phyloP scores from a whole-genome alignment of 164 flowering plant genomes.

The Piper longum region DNA sequence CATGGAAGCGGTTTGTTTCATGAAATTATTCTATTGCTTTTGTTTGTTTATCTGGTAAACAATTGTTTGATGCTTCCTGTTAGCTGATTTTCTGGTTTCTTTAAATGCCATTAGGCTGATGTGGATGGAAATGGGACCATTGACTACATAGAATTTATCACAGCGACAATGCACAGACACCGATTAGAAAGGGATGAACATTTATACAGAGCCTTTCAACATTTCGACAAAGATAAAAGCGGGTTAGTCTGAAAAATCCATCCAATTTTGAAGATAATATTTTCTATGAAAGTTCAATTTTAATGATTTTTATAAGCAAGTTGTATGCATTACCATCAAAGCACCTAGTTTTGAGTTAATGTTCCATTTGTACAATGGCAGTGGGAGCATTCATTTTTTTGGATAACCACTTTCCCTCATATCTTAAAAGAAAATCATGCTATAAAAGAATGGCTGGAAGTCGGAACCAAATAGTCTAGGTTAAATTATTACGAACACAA shows the following conservation, averaged over 20 bases:
- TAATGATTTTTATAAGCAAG: not conserved
- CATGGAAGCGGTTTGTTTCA: conserved; percentile 76
- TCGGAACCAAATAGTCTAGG: no score
- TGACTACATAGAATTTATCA: conserved; percentile 82
- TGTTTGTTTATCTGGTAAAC: not conserved
- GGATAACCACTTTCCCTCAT: no score
- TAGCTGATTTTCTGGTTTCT: not conserved
- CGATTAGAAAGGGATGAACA: conserved; percentile 77
- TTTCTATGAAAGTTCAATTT: not conserved
- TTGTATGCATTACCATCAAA: not conserved
- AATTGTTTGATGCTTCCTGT: not conserved
- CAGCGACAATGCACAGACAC: conserved; percentile 91
- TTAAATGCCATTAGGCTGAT: conserved; percentile 52
- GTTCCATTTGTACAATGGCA: no score
- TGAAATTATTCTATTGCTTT: not conserved
- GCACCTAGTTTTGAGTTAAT: no score
- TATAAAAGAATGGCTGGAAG: no score
- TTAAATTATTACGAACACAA: no score
- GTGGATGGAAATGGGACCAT: conserved; percentile 88
- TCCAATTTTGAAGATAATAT: not conserved
- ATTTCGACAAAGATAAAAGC: conserved; percentile 77
- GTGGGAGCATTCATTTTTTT: no score
- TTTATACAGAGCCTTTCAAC: conserved; percentile 66
- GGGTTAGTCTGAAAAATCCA: conserved; percentile 39
- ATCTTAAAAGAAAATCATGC: no score